phyloP scores from a whole-genome alignment of 495 filamentous ascomycete species.

The Ascobolus immersus region DNA sequence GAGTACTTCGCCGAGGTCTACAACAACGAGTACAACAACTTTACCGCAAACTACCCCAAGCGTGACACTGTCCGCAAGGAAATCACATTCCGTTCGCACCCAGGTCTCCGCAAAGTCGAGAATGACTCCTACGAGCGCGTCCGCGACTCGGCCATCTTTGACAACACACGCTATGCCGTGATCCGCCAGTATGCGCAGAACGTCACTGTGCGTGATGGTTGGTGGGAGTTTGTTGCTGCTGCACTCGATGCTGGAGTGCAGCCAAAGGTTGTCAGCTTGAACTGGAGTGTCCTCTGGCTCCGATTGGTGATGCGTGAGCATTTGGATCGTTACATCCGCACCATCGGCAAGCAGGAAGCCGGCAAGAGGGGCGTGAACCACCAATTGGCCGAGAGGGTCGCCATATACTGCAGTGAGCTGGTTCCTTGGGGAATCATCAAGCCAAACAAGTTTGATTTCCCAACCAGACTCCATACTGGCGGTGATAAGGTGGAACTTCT shows the following conservation, averaged over 20 bases:
- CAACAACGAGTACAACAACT: constrained; percentile 5
- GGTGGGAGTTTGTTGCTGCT: constrained; percentile 6
- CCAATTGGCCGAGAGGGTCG: constrained; percentile 7
- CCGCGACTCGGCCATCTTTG: constrained; percentile 1
- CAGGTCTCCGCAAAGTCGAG: constrained; percentile 6
- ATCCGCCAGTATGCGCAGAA: constrained; percentile 5
- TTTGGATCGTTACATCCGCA: too few species aligned
- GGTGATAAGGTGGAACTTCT: constrained; percentile 9
- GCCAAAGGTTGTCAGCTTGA: constrained; percentile 6
- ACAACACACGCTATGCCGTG: constrained; percentile 1
- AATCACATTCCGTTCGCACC: constrained; percentile 5
- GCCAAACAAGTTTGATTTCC: constrained; percentile 6
- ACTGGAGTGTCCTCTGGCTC: constrained; percentile 12
- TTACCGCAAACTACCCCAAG: neutral
- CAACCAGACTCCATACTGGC: constrained; percentile 7
- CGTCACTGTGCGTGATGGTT: constrained; percentile 9
- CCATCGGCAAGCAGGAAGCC: constrained; percentile 4
- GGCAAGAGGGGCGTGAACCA: constrained; percentile 2
- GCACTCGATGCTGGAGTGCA: constrained; percentile 2
- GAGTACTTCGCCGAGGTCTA: constrained; percentile 4
- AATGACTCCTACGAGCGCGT: constrained; percentile 9
- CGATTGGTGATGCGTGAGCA: constrained; percentile 6
- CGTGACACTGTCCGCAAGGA: constrained; percentile 7
- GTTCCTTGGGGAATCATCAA: constrained; percentile 6
- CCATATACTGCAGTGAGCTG: constrained; percentile 11